phyloP scores from a whole-genome alignment of 352 stramenopile species.

The Globisporangium splendens region DNA sequence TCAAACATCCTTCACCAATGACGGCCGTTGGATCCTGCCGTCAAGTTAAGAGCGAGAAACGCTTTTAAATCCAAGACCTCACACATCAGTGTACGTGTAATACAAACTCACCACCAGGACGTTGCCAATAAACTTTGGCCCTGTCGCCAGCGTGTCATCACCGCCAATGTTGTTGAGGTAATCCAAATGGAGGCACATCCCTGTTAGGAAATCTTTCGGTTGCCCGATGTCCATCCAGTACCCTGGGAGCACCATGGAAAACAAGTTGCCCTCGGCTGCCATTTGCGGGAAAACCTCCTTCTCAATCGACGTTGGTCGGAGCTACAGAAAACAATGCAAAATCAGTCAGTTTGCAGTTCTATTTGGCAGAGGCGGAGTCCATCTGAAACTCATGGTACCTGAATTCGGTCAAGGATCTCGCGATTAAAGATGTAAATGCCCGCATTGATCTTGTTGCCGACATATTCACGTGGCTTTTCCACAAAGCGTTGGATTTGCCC shows the following conservation, averaged over 20 bases:
- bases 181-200: conserved; percentile 84
- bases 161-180: conserved; percentile 42
- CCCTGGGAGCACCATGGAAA: conserved; percentile 77
- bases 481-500: conserved; percentile 88
- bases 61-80: too few relatives aligned
- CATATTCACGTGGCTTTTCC: conserved; percentile 87
- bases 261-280: conserved; percentile 84
- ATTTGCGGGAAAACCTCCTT: conserved; percentile 90
- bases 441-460: conserved; percentile 90
- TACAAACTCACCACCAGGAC: conserved; percentile 59
- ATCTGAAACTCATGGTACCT: too few relatives aligned
- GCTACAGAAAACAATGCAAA: conserved; percentile 11
- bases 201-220: conserved; percentile 87
- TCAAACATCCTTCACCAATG: conserved; percentile 75
- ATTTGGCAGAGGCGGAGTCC: too few relatives aligned
- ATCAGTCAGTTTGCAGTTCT: too few relatives aligned
- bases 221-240: conserved; percentile 93
- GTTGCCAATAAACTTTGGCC: conserved; percentile 78
- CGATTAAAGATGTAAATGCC: conserved; percentile 90
- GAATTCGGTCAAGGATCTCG: conserved; percentile 84
- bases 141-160: conserved; percentile 40
- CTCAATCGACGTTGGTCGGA: conserved; percentile 89
- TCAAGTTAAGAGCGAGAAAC: too few relatives aligned
- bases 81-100: background rate
- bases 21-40: conserved; percentile 57